Evolutionary conservation across 2,329 filamentous ascomycete genomes (phyloP), one percentile per base, ranked within the genome.

Genomic region (Fusarium poae): DNA sequence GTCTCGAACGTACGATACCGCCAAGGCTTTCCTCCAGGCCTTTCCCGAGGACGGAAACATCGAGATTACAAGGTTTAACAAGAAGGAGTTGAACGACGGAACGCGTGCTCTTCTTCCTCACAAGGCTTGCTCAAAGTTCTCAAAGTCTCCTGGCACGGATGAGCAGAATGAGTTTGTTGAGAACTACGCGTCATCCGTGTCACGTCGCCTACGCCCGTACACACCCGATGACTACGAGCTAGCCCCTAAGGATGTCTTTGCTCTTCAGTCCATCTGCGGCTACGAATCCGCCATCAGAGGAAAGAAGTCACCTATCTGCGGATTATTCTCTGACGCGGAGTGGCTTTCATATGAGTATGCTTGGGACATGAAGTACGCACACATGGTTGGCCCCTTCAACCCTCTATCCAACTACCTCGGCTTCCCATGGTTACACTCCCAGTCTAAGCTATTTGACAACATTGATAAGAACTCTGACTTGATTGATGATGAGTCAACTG

Each of bases 351-450:
- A 72, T 20, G 71, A 73, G 29, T 73, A 73, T 20, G 71, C 71
- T 3, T 73, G 71, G 71, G 71, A 73, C 20, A 72, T 73, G 71
- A 73, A 70, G 52, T 73, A 73, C 34, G 68, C 70, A 6, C 50
- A 73, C 21, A 73, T 73, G 70, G 71, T 73, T 2, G 71, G 71
- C 0, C 71, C 68, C 1, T 48, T 72, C 10, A 73, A 73, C 11
- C 68, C 68, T 40, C 39, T 73, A 1, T 73, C 71, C 1, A 70
- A 56, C 3, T 60, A 72, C 39, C 60, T 73, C 7, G 71, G 71
- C 9, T 68, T 73, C 8, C 71, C 71, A 0, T 73, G 71, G 71
- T 13, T 73, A 3, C 20, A 65, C 3, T 65, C 71, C 6, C 70
- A 73, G 25, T 62, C 71, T 5, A 40, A 23, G 5, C 71, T 73